Evolutionary conservation across 179 eudicot species (phyloP).

Genomic region (Drosera spatulata): DNA sequence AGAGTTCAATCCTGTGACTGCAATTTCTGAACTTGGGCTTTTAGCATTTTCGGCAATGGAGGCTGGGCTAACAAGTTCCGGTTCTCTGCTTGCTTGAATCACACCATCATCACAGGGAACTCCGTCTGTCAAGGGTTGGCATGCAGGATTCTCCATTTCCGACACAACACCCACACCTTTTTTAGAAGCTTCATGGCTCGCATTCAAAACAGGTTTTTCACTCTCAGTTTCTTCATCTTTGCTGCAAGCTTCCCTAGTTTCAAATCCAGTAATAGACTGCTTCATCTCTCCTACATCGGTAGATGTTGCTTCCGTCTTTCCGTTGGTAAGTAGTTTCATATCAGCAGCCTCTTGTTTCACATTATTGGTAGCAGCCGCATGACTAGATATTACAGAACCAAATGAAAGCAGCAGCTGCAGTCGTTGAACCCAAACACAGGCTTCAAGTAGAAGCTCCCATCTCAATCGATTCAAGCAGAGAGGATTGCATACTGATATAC

Average conservation of each 20-base stretch:
- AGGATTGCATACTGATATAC: slow-evolving; percentile 31
- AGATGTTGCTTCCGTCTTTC: slow-evolving; percentile 1
- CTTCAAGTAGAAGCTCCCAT: slow-evolving; percentile 61
- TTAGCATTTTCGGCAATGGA: too few species aligned
- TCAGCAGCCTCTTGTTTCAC: slow-evolving; percentile 8
- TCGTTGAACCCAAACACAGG: slow-evolving; percentile 68
- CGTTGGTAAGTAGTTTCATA: neutral
- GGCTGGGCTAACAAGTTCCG: neutral
- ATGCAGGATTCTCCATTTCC: slow-evolving; percentile 18
- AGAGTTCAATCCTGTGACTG: too few species aligned
- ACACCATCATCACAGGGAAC: slow-evolving; percentile 12
- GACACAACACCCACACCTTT: slow-evolving; percentile 11
- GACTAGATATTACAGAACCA: slow-evolving; percentile 15
- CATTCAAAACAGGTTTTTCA: slow-evolving; percentile 8
- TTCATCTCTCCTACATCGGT: neutral
- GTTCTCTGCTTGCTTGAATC: slow-evolving; percentile 14
- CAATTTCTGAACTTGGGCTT: too few species aligned
- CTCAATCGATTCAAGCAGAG: slow-evolving; percentile 53
- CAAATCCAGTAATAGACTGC: neutral
- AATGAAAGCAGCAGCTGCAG: slow-evolving; percentile 50
- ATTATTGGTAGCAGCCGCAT: slow-evolving; percentile 4
- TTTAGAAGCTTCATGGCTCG: slow-evolving; percentile 12
- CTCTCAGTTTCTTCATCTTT: slow-evolving; percentile 1
- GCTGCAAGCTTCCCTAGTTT: neutral
- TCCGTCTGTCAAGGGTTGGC: slow-evolving; percentile 12